Evolutionary conservation across 441 rosid species (phyloP), one percentile per base, ranked within the genome.

Genomic region (Erodium texanum): DNA sequence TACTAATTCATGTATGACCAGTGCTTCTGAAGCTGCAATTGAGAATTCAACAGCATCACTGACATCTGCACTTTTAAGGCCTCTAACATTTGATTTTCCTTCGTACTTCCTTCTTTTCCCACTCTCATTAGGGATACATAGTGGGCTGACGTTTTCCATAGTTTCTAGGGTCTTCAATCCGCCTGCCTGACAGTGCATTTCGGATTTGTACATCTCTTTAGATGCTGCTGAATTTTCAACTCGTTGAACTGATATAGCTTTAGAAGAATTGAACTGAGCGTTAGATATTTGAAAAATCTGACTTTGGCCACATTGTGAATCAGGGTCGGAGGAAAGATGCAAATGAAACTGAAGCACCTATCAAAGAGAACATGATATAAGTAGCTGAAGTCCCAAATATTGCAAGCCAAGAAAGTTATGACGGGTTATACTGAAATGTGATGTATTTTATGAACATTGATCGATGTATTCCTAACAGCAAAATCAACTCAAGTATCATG

Each of bases 11-110:
- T 86, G 77, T 32, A 88, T 88, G 68, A 72, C 83, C 56, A 88
- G 64, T 63, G 89, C 87, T 79, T 88, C 93, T 15, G 89, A 88
- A 41, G 93, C 90, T 59, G 90, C 87, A 73, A 84, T 74, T 23
- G 86, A 86, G 52, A 84, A 80, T 66, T 86, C 90, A 58, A 88
- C 75, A 2, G 85, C 84, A 63, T 74, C 81, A 71, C 64, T 62
- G 18, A 79, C 24, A 67, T 84, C 87, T 64, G 70, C 66, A 69
- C 69, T 78, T 62, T 75, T 62, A 1, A 68, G 72, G 58, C 45
- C 62, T 66, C 69, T 73, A n/a, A 29, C 66, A 70, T 72, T 67
- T 38, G 52, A 48, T 62, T 66, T 72, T 65, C 67, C 70, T 61
- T 66, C 75, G 62, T 23, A 27, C 65, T 0, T 64, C 41, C 52